Evolutionary conservation across 805 yeast genomes (phyloP).

Genomic region (Candida maesae): DNA sequence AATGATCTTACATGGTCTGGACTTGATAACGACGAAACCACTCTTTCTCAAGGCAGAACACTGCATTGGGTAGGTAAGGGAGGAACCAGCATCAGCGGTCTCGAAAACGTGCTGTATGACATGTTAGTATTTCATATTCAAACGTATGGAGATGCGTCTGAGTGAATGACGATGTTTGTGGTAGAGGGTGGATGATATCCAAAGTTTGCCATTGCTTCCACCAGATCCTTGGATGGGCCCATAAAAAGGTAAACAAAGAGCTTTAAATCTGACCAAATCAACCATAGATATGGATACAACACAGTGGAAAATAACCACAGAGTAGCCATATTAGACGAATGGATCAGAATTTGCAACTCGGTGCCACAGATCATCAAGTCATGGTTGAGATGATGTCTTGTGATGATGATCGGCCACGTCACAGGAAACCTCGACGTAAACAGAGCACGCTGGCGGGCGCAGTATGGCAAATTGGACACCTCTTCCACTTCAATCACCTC

Average conservation of each 20-base stretch:
- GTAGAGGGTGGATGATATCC: too few relatives aligned
- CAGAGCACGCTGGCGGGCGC: too few relatives aligned
- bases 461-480: background rate
- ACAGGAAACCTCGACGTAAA: background rate
- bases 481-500: background rate
- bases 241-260: background rate
- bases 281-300: background rate
- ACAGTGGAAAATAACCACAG: slow-evolving; percentile 2
- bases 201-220: too few relatives aligned
- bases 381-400: too few relatives aligned
- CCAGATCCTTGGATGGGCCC: too few relatives aligned
- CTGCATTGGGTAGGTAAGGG: slow-evolving; percentile 97
- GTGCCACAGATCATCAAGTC: background rate
- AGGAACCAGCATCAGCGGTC: slow-evolving; percentile 98
- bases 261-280: background rate
- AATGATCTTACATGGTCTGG: slow-evolving; percentile 99
- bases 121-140: slow-evolving; percentile 11
- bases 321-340: background rate
- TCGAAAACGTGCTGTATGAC: slow-evolving; percentile 81
- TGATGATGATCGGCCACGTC: background rate
- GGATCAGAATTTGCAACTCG: background rate
- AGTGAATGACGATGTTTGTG: too few relatives aligned
- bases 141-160: too few relatives aligned
- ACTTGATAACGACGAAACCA: slow-evolving; percentile 98
- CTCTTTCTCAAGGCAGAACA: slow-evolving; percentile 99